Evolutionary conservation across 2,329 filamentous ascomycete genomes (phyloP).

Genomic region (Colletotrichum sublineola): DNA sequence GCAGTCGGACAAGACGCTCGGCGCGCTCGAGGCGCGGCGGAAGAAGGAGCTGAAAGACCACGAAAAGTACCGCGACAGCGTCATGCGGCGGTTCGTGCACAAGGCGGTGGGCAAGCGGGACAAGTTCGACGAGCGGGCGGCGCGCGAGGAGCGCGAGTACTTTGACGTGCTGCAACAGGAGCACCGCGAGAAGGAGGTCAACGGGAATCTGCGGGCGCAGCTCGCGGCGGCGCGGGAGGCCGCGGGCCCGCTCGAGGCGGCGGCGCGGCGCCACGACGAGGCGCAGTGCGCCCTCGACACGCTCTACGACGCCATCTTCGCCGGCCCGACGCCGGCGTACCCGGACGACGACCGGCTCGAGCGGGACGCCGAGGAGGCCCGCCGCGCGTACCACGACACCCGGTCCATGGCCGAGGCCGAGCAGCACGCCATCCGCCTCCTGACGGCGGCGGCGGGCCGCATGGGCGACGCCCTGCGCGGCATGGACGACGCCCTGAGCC

Average conservation of each 20-base stretch:
- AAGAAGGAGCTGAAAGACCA: constrained; percentile 65
- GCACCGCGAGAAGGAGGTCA: constrained; percentile 59
- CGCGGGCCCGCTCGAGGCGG: constrained; percentile 52
- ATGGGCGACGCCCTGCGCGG: constrained; percentile 53
- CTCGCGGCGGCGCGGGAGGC: constrained; percentile 56
- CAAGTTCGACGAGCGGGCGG: constrained; percentile 62
- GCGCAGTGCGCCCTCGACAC: constrained; percentile 63
- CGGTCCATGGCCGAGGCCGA: constrained; percentile 56
- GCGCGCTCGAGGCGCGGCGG: constrained; percentile 55
- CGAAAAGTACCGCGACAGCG: constrained; percentile 65
- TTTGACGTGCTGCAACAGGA: constrained; percentile 64
- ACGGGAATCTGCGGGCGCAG: constrained; percentile 55
- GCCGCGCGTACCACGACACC: constrained; percentile 54
- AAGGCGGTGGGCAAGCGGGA: constrained; percentile 63
- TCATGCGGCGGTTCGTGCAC: constrained; percentile 65
- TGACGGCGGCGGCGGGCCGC: constrained; percentile 54
- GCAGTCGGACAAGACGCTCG: constrained; percentile 54
- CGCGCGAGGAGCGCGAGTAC: constrained; percentile 69
- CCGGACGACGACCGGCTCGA: constrained; percentile 67
- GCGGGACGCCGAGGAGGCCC: constrained; percentile 50
- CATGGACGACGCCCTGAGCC: constrained; percentile 58
- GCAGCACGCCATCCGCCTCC: constrained; percentile 54
- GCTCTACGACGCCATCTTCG: constrained; percentile 67
- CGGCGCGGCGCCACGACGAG: constrained; percentile 52
- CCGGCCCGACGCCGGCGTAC: constrained; percentile 58